These are phyloP conservation scores for Arachnomyces sp. DNA, from an alignment of 2,329 filamentous ascomycete species.

Conservation along the genomic window DNA sequence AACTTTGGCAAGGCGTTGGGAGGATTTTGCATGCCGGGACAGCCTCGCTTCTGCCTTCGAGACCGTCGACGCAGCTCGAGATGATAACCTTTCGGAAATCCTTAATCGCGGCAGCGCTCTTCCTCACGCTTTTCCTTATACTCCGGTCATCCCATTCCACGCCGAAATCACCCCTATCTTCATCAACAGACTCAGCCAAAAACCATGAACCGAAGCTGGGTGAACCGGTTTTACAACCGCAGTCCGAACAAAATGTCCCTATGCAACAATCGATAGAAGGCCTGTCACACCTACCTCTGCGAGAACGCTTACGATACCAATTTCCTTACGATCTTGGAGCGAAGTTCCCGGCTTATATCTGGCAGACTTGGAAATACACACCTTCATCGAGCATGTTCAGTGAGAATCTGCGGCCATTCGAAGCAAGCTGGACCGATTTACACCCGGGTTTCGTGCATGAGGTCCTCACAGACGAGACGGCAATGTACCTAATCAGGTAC, in stretches of 20 bases:
- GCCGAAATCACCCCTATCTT: neutral
- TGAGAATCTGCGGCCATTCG: slow-evolving; percentile 67
- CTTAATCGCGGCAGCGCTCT: slow-evolving; percentile 60
- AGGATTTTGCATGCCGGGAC: neutral
- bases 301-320: slow-evolving; percentile 80
- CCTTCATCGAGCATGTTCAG: slow-evolving; percentile 69
- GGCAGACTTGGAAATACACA: slow-evolving; percentile 96
- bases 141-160: slow-evolving; percentile 52
- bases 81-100: slow-evolving; percentile 79
- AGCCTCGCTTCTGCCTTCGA: slow-evolving; percentile 4
- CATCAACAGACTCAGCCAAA: slow-evolving; percentile 10
- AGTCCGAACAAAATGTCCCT: slow-evolving; percentile 12
- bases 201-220: slow-evolving; percentile 8
- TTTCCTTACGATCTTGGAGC: slow-evolving; percentile 84
- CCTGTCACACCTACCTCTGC: slow-evolving; percentile 62
- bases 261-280: slow-evolving; percentile 61
- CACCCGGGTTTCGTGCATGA: slow-evolving; percentile 94
- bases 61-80: slow-evolving; percentile 3
- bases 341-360: slow-evolving; percentile 96
- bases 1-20: neutral
- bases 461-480: slow-evolving; percentile 87
- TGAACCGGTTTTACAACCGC: slow-evolving; percentile 32
- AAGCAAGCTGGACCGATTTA: slow-evolving; percentile 79
- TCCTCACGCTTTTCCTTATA: slow-evolving; percentile 63
- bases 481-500: slow-evolving; percentile 70